Conservation (phyloP, 495 filamentous ascomycete genomes). For the Paragyromitra xinjiangensis region DNA sequence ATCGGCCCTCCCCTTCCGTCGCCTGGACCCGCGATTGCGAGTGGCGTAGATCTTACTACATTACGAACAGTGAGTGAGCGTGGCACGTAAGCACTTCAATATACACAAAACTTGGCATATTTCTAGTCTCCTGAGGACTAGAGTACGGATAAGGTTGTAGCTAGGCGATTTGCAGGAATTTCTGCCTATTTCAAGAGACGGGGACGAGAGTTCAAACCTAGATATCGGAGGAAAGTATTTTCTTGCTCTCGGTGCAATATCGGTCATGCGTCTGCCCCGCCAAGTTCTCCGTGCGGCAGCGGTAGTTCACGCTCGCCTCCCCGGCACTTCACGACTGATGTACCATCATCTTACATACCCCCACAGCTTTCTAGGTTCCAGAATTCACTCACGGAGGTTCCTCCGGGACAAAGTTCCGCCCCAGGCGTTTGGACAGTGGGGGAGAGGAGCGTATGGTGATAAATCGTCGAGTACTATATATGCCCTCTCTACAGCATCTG, state of each 20-base stretch:
- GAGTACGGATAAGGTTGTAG: conserved; percentile 5
- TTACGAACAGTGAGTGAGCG: not conserved
- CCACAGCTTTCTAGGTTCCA: not conserved
- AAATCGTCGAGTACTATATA: conserved; percentile 73
- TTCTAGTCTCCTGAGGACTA: not conserved
- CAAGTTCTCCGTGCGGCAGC: conserved; percentile 13
- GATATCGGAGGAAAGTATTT: not conserved
- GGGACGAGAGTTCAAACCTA: not conserved
- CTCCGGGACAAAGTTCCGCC: not conserved
- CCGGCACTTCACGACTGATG: not conserved
- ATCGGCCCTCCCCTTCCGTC: not conserved
- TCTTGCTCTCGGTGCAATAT: not conserved
- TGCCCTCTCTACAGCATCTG: conserved; percentile 86
- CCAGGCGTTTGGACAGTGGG: conserved; percentile 5
- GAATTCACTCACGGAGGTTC: not conserved
- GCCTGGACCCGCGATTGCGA: not conserved
- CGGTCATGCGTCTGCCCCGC: conserved; percentile 7
- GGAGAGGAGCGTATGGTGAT: conserved; percentile 47
- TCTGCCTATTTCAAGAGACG: not conserved
- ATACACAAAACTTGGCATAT: conserved; percentile 18
- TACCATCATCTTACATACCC: not conserved
- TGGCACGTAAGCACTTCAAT: conserved; percentile 28
- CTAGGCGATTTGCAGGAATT: not conserved
- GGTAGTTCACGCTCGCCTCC: not conserved
- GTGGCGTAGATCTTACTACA: conserved; percentile 7